These are phyloP conservation scores for Plasmopara halstedii DNA, from an alignment of 352 stramenopile genomes.

Conservation along the genomic window DNA sequence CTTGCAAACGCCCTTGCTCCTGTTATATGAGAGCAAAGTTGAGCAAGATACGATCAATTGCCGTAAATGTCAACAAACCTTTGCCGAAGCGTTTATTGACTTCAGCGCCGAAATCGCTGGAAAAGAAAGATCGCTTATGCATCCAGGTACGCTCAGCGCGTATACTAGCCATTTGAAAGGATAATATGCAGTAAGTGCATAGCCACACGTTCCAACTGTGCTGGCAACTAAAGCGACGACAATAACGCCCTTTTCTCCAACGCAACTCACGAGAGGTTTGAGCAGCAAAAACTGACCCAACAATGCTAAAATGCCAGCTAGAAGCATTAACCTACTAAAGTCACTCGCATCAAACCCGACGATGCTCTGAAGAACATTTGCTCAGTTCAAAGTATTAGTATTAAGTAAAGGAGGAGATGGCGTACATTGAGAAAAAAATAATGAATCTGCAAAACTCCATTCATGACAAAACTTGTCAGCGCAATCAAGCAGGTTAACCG, in stretches of 20 bases:
- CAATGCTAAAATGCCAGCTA: conserved; percentile 47
- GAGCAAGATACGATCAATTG: background rate
- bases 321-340: conserved; percentile 48
- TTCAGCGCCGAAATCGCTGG: conserved; percentile 36
- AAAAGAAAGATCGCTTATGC: conserved; percentile 61
- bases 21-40: background rate
- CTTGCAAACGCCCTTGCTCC: conserved; percentile 71
- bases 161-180: conserved; percentile 58
- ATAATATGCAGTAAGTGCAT: conserved; percentile 37
- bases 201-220: conserved; percentile 34
- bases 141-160: conserved; percentile 26
- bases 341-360: conserved; percentile 66
- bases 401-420: background rate
- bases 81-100: conserved; percentile 37
- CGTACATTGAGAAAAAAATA: conserved; percentile 69
- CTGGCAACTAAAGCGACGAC: conserved; percentile 39
- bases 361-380: conserved; percentile 28
- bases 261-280: conserved; percentile 45
- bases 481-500: conserved; percentile 57
- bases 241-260: conserved; percentile 62
- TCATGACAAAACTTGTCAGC: conserved; percentile 57
- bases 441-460: conserved; percentile 51
- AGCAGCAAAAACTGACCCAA: conserved; percentile 52
- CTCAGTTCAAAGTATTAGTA: background rate
- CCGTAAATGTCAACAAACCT: conserved; percentile 14